phyloP scores from a whole-genome alignment of 177 flowering plant genomes.

The Vitis hybrid region DNA sequence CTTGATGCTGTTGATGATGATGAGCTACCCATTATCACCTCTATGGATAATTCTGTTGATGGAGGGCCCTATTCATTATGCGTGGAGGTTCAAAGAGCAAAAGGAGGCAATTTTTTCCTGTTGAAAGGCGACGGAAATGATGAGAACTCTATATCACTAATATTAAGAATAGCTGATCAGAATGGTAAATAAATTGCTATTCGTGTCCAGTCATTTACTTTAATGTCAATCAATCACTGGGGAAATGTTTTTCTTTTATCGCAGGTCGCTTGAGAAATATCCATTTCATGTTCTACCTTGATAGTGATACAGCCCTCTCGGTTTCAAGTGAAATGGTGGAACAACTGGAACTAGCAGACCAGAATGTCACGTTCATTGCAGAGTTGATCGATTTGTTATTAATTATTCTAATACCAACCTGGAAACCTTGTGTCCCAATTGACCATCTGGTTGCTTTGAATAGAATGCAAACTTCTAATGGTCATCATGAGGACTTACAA shows the following conservation, averaged over 20 bases:
- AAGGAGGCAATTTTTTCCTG: conserved; percentile 38
- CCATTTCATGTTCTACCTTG: conserved; percentile 50
- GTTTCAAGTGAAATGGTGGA: conserved; percentile 68
- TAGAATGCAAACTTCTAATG: conserved; percentile 10
- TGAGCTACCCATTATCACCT: conserved; percentile 28
- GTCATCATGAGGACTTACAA: conserved; percentile 11
- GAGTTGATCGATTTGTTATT: conserved; percentile 53
- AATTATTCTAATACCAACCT: conserved; percentile 39
- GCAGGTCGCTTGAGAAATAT: conserved; percentile 57
- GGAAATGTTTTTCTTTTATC: conserved; percentile 4
- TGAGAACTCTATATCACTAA: conserved; percentile 46
- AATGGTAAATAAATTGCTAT: conserved; percentile 27
- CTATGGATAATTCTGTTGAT: conserved; percentile 18
- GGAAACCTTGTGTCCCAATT: conserved; percentile 46
- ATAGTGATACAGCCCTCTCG: conserved; percentile 53
- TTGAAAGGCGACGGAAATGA: conserved; percentile 48
- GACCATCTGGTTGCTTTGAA: conserved; percentile 18
- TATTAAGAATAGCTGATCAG: conserved; percentile 42
- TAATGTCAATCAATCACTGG: neutral
- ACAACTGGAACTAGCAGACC: conserved; percentile 51
- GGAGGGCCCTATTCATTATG: conserved; percentile 19
- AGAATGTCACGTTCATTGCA: conserved; percentile 54
- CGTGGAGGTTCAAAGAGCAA: conserved; percentile 45
- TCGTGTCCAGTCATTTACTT: neutral
- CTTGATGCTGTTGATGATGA: conserved; percentile 34